Conservation (phyloP, 2,329 filamentous ascomycete species). For the Ascochyta pisi region DNA sequence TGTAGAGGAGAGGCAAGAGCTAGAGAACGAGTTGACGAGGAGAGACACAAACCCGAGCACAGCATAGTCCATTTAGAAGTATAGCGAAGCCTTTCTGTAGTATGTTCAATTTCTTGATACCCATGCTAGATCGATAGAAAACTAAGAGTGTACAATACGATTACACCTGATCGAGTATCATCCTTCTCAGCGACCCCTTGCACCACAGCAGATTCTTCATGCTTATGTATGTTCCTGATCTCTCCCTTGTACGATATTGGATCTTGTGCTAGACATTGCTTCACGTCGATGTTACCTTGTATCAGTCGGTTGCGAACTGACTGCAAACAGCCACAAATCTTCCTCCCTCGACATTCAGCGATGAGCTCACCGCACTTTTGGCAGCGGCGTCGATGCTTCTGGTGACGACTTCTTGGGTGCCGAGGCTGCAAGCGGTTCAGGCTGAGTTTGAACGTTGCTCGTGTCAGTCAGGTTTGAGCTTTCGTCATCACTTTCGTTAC, state of each 20-base stretch:
- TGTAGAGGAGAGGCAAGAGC: conserved; percentile 39
- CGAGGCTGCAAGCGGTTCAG: not conserved
- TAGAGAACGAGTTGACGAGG: conserved; percentile 39
- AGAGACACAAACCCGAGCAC: conserved; percentile 20
- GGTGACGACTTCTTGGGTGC: not conserved
- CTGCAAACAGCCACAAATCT: conserved; percentile 19
- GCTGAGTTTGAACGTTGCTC: not conserved
- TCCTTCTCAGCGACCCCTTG: not conserved
- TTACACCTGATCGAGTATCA: not conserved
- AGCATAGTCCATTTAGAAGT: not conserved
- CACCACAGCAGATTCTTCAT: not conserved
- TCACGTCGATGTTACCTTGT: conserved; percentile 27
- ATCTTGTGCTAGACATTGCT: conserved; percentile 13
- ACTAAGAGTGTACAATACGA: not conserved
- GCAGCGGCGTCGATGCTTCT: not conserved
- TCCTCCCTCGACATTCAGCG: conserved; percentile 24
- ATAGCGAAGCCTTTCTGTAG: not conserved
- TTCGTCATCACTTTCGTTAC: not conserved
- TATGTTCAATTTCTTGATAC: conserved; percentile 1
- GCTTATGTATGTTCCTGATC: not conserved
- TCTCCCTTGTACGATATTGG: not conserved
- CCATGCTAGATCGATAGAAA: not conserved
- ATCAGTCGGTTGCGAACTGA: conserved; percentile 25
- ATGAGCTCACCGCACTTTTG: conserved; percentile 23
- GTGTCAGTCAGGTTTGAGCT: not conserved